Evolutionary conservation across 2,329 filamentous ascomycete genomes (phyloP).

Genomic region (Fusarium verrucosum): DNA sequence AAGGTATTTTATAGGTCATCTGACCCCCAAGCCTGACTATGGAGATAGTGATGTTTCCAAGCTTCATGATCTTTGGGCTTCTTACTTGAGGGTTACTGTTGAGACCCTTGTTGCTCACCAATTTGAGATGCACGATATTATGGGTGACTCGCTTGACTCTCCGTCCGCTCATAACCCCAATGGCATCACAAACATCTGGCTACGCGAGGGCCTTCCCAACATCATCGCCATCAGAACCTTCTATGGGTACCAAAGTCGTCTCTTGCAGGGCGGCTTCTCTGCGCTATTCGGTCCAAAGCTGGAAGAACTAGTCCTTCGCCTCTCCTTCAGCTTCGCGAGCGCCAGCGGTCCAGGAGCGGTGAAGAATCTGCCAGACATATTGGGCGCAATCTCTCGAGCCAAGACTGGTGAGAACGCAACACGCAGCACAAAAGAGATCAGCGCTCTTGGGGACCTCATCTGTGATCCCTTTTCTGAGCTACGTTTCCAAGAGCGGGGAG

Average conservation of each 20-base stretch:
- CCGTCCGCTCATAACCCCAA: conserved; percentile 17
- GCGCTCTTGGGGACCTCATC: conserved; percentile 60
- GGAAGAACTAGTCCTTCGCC: conserved; percentile 62
- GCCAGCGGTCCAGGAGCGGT: conserved; percentile 53
- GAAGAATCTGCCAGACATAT: conserved; percentile 48
- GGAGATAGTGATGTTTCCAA: conserved; percentile 55
- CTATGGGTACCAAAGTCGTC: conserved; percentile 61
- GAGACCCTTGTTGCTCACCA: conserved; percentile 63
- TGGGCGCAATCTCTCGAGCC: conserved; percentile 39
- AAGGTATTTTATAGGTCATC: conserved; percentile 63
- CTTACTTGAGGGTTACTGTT: conserved; percentile 59
- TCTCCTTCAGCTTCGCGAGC: conserved; percentile 61
- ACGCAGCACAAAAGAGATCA: conserved; percentile 58
- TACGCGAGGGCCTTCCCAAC: conserved; percentile 57
- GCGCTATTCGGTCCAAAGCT: conserved; percentile 61
- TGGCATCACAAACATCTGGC: conserved; percentile 53
- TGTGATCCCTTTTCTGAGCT: conserved; percentile 55
- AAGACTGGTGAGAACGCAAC: conserved; percentile 57
- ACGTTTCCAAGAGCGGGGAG: conserved; percentile 61
- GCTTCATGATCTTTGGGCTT: conserved; percentile 61
- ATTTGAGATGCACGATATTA: conserved; percentile 63
- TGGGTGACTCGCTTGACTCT: conserved; percentile 50
- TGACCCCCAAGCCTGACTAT: conserved; percentile 61
- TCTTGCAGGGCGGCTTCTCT: conserved; percentile 61
- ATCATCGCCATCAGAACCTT: conserved; percentile 61